Evolutionary conservation across 78 protist genomes (phyloP).

Genomic region (Chrysochromulina tobinii): DNA sequence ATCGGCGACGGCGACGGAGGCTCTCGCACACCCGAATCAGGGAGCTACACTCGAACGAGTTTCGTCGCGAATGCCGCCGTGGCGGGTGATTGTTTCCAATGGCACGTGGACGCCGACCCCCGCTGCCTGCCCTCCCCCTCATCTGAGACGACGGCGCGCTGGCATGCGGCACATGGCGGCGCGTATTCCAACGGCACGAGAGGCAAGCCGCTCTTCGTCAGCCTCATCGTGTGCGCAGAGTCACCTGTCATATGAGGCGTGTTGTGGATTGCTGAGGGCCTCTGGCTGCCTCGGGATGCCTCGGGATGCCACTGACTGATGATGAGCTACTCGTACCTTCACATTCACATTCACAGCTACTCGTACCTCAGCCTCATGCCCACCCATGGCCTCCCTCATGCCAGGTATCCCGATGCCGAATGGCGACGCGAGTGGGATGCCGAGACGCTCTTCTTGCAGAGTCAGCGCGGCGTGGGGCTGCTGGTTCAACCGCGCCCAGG

Average conservation of each 20-base stretch:
- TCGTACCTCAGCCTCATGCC: too few relatives aligned
- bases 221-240: background rate
- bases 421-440: constrained; percentile 1
- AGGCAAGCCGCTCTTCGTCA: constrained; percentile 5
- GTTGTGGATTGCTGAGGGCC: too few relatives aligned
- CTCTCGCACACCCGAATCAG: too few relatives aligned
- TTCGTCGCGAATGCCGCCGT: constrained; percentile 14
- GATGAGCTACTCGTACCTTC: too few relatives aligned
- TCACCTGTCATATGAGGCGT: too few relatives aligned
- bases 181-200: background rate
- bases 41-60: background rate
- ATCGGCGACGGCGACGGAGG: background rate
- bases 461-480: background rate
- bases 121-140: background rate
- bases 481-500: constrained; percentile 3
- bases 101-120: constrained; percentile 26
- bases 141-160: too few relatives aligned
- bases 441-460: constrained; percentile 1
- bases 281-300: too few relatives aligned
- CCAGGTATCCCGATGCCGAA: background rate
- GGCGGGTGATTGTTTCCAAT: background rate
- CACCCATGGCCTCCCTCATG: too few relatives aligned
- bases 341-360: too few relatives aligned
- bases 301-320: too few relatives aligned
- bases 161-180: background rate